phyloP scores from a whole-genome alignment of 2,329 filamentous ascomycete genomes.

The Clarireedia sp. region DNA sequence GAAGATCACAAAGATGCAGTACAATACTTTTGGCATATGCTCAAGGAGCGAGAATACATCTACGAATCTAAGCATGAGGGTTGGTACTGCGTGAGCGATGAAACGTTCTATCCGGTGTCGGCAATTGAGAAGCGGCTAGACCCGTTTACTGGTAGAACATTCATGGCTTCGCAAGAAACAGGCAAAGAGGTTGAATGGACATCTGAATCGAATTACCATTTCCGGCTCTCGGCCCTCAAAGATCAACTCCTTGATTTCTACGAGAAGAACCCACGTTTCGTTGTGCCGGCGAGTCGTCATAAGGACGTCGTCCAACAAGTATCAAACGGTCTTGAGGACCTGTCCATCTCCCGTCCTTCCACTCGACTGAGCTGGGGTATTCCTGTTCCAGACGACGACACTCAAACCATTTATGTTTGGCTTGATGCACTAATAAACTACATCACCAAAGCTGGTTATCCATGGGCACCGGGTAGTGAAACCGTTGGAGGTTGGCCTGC shows the following conservation, averaged over 20 bases:
- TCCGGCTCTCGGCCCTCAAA: constrained; percentile 75
- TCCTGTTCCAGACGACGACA: constrained; percentile 71
- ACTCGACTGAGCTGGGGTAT: constrained; percentile 82
- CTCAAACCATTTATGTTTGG: constrained; percentile 97
- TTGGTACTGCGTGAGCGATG: constrained; percentile 95
- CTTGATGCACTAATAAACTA: constrained; percentile 95
- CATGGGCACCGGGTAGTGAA: constrained; percentile 61
- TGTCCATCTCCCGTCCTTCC: constrained; percentile 79
- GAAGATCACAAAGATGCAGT: constrained; percentile 74
- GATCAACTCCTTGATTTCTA: constrained; percentile 78
- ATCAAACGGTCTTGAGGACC: constrained; percentile 67
- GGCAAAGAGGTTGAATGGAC: constrained; percentile 93
- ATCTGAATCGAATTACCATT: constrained; percentile 90
- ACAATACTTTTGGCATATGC: constrained; percentile 77
- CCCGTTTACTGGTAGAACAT: constrained; percentile 72
- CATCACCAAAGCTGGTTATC: constrained; percentile 79
- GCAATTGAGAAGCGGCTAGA: constrained; percentile 67
- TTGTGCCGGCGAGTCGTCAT: constrained; percentile 66
- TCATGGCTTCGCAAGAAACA: constrained; percentile 77
- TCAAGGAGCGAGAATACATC: constrained; percentile 68
- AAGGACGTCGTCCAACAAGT: constrained; percentile 74
- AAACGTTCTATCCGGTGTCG: constrained; percentile 84
- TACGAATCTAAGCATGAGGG: constrained; percentile 83
- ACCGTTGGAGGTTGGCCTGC: constrained; percentile 71
- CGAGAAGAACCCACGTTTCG: constrained; percentile 65